Conservation (phyloP, 257 asterid species). For the Eucommia ulmoides region DNA sequence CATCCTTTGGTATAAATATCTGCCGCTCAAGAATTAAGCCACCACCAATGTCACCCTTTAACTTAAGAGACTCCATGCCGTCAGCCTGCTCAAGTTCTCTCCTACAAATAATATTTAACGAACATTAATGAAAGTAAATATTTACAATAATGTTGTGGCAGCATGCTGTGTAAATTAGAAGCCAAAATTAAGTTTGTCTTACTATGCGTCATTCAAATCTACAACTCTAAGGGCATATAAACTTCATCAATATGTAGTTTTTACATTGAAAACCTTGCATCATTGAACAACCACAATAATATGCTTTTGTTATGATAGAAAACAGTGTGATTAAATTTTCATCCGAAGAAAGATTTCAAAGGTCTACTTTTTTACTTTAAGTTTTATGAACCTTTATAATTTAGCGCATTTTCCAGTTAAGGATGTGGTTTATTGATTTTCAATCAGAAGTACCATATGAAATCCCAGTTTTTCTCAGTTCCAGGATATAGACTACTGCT, state of each 20-base stretch:
- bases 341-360: background rate
- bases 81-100: constrained; percentile 76
- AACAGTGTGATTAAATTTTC: background rate
- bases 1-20: constrained; percentile 48
- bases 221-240: background rate
- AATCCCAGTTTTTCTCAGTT: too few species aligned
- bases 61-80: constrained; percentile 56
- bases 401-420: too few species aligned
- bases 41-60: constrained; percentile 91
- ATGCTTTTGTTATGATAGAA: background rate
- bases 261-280: background rate
- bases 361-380: too few species aligned
- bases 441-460: too few species aligned
- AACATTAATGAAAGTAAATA: background rate
- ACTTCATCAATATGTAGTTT: background rate
- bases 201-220: background rate
- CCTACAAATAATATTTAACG: constrained; percentile 19
- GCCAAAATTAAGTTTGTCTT: background rate
- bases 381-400: too few species aligned
- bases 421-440: too few species aligned
- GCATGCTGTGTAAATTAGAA: background rate
- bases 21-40: constrained; percentile 58
- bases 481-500: too few species aligned
- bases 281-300: background rate
- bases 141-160: background rate